These are phyloP conservation scores for Aspergillus glaucus DNA, from an alignment of 2,329 filamentous ascomycete genomes.

Conservation along the genomic window DNA sequence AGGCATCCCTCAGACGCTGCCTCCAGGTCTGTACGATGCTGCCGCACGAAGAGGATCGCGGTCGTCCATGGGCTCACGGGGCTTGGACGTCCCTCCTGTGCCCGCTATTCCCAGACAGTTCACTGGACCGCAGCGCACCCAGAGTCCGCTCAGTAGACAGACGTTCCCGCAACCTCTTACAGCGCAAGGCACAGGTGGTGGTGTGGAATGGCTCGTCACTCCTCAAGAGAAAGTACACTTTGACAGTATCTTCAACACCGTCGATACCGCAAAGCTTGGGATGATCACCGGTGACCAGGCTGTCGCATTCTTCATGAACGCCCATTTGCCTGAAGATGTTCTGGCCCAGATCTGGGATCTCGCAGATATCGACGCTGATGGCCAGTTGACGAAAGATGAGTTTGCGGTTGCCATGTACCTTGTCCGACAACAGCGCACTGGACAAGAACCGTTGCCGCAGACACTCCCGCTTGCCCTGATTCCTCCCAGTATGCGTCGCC, in stretches of 20 bases:
- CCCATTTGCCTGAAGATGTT: slow-evolving; percentile 77
- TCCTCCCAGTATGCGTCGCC: slow-evolving; percentile 73
- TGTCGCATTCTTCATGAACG: slow-evolving; percentile 89
- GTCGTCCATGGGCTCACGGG: slow-evolving; percentile 48
- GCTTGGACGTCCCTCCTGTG: slow-evolving; percentile 47
- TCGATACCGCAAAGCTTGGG: slow-evolving; percentile 75
- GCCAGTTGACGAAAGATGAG: slow-evolving; percentile 76
- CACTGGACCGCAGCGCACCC: slow-evolving; percentile 55
- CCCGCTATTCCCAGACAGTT: slow-evolving; percentile 76
- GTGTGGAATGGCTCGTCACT: slow-evolving; percentile 70
- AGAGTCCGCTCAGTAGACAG: slow-evolving; percentile 51
- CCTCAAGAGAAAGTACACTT: slow-evolving; percentile 81
- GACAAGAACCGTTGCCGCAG: slow-evolving; percentile 64
- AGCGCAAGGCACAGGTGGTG: slow-evolving; percentile 49
- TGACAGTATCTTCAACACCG: slow-evolving; percentile 73
- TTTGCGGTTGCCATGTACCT: slow-evolving; percentile 98
- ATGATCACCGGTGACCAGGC: slow-evolving; percentile 91
- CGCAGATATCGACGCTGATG: slow-evolving; percentile 86
- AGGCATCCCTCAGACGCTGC: slow-evolving; percentile 70
- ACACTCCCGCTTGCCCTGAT: slow-evolving; percentile 75
- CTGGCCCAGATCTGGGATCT: slow-evolving; percentile 97
- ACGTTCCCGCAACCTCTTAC: slow-evolving; percentile 47
- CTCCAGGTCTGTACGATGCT: slow-evolving; percentile 82
- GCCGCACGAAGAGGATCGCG: slow-evolving; percentile 62
- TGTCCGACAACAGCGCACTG: slow-evolving; percentile 80